Evolutionary conservation across 805 yeast genomes (phyloP), one percentile per base, ranked within the genome.

Genomic region (Sugiyamaella mastotermitis): DNA sequence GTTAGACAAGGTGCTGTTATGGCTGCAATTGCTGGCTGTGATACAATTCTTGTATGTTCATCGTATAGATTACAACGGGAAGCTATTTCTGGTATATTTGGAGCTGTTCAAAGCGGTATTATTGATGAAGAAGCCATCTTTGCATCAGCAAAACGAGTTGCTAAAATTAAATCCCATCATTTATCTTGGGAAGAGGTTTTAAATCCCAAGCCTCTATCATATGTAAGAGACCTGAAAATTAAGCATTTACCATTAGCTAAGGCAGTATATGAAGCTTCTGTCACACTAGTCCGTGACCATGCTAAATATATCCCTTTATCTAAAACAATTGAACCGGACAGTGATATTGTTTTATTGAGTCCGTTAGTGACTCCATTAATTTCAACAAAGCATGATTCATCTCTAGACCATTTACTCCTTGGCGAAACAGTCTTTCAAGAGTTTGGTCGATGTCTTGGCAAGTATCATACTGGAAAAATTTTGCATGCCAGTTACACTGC

Each of bases 11-110:
- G 82, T 7, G 78, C 76, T 1, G 69, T 74, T 5, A 62, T 75
- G 50, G 78, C 82, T 2, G 59, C 76, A n/a, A 66, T 68, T 35
- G 83, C 81, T 5, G 78, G 82, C 4, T 77, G 83, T 56, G 83
- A 77, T 52, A 59, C 77, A 43, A 74, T 77, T 7, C 64, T 77
- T 67, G 78, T 77, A 16, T 77, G 83, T 52, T 78, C 74, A 47
- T 74, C 75, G 48, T 59, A 59, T 49, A 60, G 64, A 13, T 60
- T 73, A 23, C 83, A 77, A 52, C 64, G 67, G 33, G 81, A 77
- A 49, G 80, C 80, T 13, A 59, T 75, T 4, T 67, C 66, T 10
- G 65, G 66, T 3, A 43, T 66, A 11, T 51, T 57, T 16, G 64
- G 63, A 20, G 67, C 65, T 10, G 52, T 53, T 11, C 45, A 48